A percentile compares a stretch with the other conserved stretches of the same genome.
Conservation (phyloP, 805 yeast species). For the Kuraishia ogatae region DNA sequence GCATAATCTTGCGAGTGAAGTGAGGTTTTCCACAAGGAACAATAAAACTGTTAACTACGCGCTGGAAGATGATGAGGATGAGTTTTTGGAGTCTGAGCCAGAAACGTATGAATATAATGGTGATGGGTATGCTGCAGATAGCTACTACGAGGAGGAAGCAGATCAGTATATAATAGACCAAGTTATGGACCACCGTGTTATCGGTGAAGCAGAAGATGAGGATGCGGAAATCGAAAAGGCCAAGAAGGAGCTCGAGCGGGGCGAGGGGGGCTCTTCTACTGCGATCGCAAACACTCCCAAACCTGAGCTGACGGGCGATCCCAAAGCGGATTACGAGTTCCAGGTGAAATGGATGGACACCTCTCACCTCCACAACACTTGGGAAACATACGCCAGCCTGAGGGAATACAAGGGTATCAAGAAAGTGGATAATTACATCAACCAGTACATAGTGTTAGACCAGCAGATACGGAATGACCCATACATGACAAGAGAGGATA, state of each 20-base stretch:
- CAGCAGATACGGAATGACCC: conserved; percentile 74
- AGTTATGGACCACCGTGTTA: conserved; percentile 47
- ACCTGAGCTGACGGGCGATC: conserved; percentile 21
- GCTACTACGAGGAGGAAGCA: conserved; percentile 10
- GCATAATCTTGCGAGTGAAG: conserved; percentile 31
- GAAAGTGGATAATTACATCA: conserved; percentile 83
- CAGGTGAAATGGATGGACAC: conserved; percentile 78
- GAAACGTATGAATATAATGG: conserved; percentile 16
- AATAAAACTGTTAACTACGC: conserved; percentile 66
- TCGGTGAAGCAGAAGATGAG: conserved; percentile 20
- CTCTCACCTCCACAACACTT: conserved; percentile 90
- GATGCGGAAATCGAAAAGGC: conserved; percentile 17
- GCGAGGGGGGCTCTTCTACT: conserved; percentile 7
- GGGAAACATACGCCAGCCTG: conserved; percentile 65
- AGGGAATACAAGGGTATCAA: conserved; percentile 65
- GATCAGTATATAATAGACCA: conserved; percentile 17
- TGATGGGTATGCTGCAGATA: conserved; percentile 11
- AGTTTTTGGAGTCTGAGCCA: conserved; percentile 33
- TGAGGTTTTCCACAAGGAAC: conserved; percentile 75
- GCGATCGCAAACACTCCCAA: conserved; percentile 8
- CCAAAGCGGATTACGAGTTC: conserved; percentile 52
- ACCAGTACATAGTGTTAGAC: conserved; percentile 65
- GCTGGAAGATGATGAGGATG: conserved; percentile 56
- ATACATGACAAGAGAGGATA: conserved; percentile 77
- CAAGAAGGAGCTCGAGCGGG: conserved; percentile 16